A percentile compares a stretch with the other conserved stretches of the same genome.
Conservation (phyloP, 345 rosid species). For the Dimocarpus longan region DNA sequence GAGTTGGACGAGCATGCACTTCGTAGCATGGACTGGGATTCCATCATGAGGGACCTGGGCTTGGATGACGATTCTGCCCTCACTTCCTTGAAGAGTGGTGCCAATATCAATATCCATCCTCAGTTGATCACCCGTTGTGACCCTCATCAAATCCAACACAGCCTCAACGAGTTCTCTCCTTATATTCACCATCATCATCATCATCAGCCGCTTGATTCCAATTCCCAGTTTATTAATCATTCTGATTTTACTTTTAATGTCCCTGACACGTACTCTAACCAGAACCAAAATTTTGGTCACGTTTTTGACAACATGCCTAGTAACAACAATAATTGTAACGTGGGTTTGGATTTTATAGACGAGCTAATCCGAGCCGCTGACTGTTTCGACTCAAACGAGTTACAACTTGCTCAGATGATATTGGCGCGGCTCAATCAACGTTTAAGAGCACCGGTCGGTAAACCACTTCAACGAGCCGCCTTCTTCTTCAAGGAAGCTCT, state of each 20-base stretch:
- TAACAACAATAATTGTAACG: conserved; percentile 22
- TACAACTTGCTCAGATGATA: conserved; percentile 73
- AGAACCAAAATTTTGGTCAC: conserved; percentile 22
- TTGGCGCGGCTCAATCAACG: conserved; percentile 78
- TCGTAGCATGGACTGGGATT: conserved; percentile 85
- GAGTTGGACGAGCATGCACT: conserved; percentile 68
- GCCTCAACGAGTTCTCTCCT: conserved; percentile 28
- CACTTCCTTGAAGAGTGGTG: conserved; percentile 19
- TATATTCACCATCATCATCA: neutral
- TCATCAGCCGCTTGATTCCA: conserved; percentile 16
- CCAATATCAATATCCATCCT: neutral
- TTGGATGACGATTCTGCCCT: conserved; percentile 66
- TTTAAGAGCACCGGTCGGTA: conserved; percentile 59
- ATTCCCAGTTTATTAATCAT: conserved; percentile 27
- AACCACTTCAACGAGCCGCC: conserved; percentile 85
- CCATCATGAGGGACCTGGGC: conserved; percentile 78
- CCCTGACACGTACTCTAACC: conserved; percentile 45
- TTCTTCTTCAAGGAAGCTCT: conserved; percentile 92
- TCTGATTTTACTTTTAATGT: conserved; percentile 53
- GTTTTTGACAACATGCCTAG: conserved; percentile 35
- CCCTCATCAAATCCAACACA: conserved; percentile 22
- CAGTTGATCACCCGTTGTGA: conserved; percentile 17
- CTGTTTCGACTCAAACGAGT: conserved; percentile 77
- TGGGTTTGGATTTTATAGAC: conserved; percentile 62
- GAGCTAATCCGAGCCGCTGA: conserved; percentile 83